Percentiles rank a stretch among this genome's conserved stretches.
These are phyloP conservation scores for Eucalyptus virginea DNA, from an alignment of 345 rosid species.

Conservation along the genomic window DNA sequence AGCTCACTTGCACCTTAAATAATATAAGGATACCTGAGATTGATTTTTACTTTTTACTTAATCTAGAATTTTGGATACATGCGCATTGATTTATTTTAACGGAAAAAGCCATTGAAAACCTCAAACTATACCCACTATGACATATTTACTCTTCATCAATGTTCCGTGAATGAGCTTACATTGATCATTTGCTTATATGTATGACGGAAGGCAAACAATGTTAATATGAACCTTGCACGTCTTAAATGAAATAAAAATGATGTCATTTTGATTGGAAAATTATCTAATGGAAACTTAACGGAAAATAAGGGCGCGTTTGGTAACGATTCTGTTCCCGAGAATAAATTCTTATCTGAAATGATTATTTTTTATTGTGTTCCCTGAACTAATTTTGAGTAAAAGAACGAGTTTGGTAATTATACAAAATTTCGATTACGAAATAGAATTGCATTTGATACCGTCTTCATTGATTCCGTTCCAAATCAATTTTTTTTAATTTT, in stretches of 20 bases:
- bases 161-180: not conserved
- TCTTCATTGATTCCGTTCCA: too few relatives aligned
- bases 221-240: not conserved
- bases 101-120: not conserved
- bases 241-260: not conserved
- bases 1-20: not conserved
- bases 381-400: too few relatives aligned
- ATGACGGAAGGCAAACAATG: not conserved
- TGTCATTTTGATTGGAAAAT: not conserved
- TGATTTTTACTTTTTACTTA: not conserved
- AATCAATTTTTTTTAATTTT: too few relatives aligned
- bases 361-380: too few relatives aligned
- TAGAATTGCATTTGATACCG: too few relatives aligned
- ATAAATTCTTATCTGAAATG: too few relatives aligned
- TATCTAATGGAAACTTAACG: not conserved
- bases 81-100: not conserved
- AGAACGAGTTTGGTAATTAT: too few relatives aligned
- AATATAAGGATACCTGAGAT: not conserved
- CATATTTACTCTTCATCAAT: not conserved
- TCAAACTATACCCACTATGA: accelerated
- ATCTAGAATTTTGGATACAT: not conserved
- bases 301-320: too few relatives aligned
- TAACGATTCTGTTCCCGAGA: too few relatives aligned
- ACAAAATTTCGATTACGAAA: too few relatives aligned
- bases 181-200: not conserved